Evolutionary conservation across 495 filamentous ascomycete species (phyloP), one percentile per base, ranked within the genome.

Genomic region (Staphylotrichum longicolle): DNA sequence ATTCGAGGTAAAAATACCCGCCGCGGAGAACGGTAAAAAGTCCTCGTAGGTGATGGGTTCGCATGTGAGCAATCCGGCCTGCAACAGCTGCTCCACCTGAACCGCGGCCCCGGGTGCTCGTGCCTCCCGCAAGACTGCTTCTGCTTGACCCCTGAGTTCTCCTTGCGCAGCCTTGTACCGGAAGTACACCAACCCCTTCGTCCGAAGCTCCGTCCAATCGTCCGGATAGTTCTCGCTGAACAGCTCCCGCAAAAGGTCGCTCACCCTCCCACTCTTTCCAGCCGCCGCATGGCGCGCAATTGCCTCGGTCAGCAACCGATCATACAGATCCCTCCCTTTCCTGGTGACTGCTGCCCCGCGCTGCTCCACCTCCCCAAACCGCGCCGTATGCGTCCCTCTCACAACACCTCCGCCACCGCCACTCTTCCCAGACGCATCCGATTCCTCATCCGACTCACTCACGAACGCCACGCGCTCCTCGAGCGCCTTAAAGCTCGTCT

Each of bases 281-380:
- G 65, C 68, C 6, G 64, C 48, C 51, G 69, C 72, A 5, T 55
- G 45, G n/a, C 52, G 27, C 15, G n/a, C 20, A 3, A 63, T 52
- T 4, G 54, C 60, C 34, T 33, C 41, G 2, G 41, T 46, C 15
- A 80, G 54, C 54, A 78, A 62, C 20, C 50, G 56, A 61, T 78
- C 77, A 46, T 80, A 80, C 2, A 80, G 60, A 14, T 71, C 62
- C 9, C 76, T 64, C 3, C 77, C 77, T 49, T 72, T 62, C 10
- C 65, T 65, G 8, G 76, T 80, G 8, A 80, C 62, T 2, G 77
- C 75, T 34, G 70, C 73, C 2, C 76, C 76, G 5, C 76, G 69
- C 65, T 80, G 72, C 60, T 80, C 77, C 7, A 80, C 70, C 49
- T 80, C 76, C 2, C 76, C 77, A 54, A 80, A 80, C 1, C 77